Evolutionary conservation across 192 early-diverging fungal genomes (phyloP), one percentile per base, ranked within the genome.

Genomic region (Backusella morwellensis): DNA sequence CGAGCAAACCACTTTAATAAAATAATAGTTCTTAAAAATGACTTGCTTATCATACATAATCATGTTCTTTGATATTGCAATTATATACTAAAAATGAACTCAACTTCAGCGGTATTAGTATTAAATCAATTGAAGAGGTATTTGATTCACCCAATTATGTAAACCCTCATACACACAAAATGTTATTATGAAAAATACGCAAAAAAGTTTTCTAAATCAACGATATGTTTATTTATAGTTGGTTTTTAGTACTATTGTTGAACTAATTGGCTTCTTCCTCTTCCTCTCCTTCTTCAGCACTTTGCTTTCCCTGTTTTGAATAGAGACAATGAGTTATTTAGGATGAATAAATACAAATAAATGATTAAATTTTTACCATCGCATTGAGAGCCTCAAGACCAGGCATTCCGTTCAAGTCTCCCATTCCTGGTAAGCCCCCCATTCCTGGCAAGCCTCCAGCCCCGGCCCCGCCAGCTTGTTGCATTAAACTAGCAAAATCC

Each of bases 401-500:
- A 47, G 23, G 29, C 50, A n/a, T 34, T 4, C 19, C 19, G 47
- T 6, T 41, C 67, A 77, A 15, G 21, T 54, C 36, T 21, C 35
- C 73, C 40, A 66, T 41, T 21, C 67, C 44, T 8, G 40, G 56
- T 79, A 73, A 77, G n/a, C 34, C 26, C 12, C 35, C 73, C 40
- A 66, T 41, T 21, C 67, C 44, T 8, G 40, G 56, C 78, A 73
- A 77, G 54, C 21, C 83, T 11, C 42, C 42, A 14, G 42, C 23
- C 26, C 68, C 29, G 4, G 68, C 47, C 86, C 86, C 84, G 40
- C 86, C 85, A 63, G 76, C 76, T 15, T 75, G 74, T 29, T 67
- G 59, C 88, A 90, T 87, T 69, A 89, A 76, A 54, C 89, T 89
- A 70, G 88, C 90, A 81, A 91, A 90, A 80, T 92, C 92, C 76